These are phyloP conservation scores for Kwoniella heveanensis DNA, from an alignment of 768 basidiomycete genomes.

Conservation along the genomic window DNA sequence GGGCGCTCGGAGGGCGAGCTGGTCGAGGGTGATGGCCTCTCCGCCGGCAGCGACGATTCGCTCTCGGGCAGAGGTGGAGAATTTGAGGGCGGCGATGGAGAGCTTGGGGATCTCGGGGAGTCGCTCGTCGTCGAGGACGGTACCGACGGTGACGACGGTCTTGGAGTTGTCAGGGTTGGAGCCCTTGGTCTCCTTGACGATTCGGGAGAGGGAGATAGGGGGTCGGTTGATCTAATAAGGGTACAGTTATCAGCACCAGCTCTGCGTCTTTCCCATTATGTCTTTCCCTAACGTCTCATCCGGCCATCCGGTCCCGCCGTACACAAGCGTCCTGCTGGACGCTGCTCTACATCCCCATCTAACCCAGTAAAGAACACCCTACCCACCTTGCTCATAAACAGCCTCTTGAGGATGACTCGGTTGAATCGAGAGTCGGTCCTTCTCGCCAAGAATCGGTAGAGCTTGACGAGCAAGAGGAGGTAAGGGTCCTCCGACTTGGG, in stretches of 20 bases:
- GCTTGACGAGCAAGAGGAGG: constrained; percentile 97
- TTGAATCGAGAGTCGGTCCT: constrained; percentile 95
- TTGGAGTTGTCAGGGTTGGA: constrained; percentile 63
- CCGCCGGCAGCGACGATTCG: constrained; percentile 95
- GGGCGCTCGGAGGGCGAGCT: constrained; percentile 90
- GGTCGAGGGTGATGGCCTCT: constrained; percentile 91
- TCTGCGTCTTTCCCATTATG: too few species aligned
- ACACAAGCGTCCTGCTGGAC: neutral
- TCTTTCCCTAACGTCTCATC: too few species aligned
- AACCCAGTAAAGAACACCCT: too few species aligned
- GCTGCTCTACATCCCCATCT: neutral
- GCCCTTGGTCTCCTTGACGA: constrained; percentile 73
- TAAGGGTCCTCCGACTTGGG: constrained; percentile 99
- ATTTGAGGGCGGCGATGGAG: constrained; percentile 88
- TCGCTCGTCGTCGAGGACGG: constrained; percentile 94
- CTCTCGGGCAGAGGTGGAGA: constrained; percentile 89
- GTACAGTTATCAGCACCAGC: too few species aligned
- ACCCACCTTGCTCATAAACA: constrained; percentile 83
- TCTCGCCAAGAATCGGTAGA: constrained; percentile 98
- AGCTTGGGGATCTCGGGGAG: constrained; percentile 82
- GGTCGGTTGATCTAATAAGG: constrained; percentile 74
- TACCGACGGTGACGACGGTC: constrained; percentile 84
- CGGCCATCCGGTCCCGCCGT: neutral
- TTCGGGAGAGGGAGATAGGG: constrained; percentile 90
- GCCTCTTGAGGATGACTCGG: constrained; percentile 85